A percentile compares a stretch with the other conserved stretches of the same genome.
phyloP scores from a whole-genome alignment of 192 early-diverging fungal species.

The Coemansia nantahalensis region DNA sequence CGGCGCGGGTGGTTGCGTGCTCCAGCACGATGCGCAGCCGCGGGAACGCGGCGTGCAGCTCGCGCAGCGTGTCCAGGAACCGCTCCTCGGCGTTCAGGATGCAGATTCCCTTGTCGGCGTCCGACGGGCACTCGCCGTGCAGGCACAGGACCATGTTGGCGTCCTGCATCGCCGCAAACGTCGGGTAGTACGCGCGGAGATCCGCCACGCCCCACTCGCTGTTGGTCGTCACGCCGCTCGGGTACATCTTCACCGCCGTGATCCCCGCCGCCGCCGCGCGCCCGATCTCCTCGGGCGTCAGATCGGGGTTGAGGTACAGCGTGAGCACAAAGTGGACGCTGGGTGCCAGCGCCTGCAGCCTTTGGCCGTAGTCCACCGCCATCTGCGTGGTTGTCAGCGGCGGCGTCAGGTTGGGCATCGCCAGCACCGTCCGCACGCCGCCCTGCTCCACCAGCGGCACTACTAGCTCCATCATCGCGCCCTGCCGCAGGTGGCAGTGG shows the following conservation, averaged over 20 bases:
- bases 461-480: constrained; percentile 84
- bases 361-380: constrained; percentile 79
- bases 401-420: constrained; percentile 97
- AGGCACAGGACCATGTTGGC: constrained; percentile 91
- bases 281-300: constrained; percentile 87
- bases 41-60: constrained; percentile 89
- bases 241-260: constrained; percentile 88
- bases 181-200: constrained; percentile 74
- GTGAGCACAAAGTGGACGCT: constrained; percentile 90
- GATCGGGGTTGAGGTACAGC: constrained; percentile 81
- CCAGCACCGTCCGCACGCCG: constrained; percentile 82
- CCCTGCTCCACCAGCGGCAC: constrained; percentile 77
- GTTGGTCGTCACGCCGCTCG: constrained; percentile 97
- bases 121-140: constrained; percentile 92
- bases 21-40: constrained; percentile 93
- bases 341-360: constrained; percentile 80
- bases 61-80: constrained; percentile 81
- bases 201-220: constrained; percentile 87
- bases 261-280: constrained; percentile 84
- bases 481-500: constrained; percentile 93
- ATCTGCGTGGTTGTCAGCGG: constrained; percentile 83
- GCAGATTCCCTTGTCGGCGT: constrained; percentile 80
- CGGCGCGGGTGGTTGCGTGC: constrained; percentile 93
- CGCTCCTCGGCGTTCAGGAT: constrained; percentile 95
- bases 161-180: constrained; percentile 95